These are phyloP conservation scores for Clavariopsis aquatica DNA, from an alignment of 495 filamentous ascomycete genomes.

Conservation along the genomic window DNA sequence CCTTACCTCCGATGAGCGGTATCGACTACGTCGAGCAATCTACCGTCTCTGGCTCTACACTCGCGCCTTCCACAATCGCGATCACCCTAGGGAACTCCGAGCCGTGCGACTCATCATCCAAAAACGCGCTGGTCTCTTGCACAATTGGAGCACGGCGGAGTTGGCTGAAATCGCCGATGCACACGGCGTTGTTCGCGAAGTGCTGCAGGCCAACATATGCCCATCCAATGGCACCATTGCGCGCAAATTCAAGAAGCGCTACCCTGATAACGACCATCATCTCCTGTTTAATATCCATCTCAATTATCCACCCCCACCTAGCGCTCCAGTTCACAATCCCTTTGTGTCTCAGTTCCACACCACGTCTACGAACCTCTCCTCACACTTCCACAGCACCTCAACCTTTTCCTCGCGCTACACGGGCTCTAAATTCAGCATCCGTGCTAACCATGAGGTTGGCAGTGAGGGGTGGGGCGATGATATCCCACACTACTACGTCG, in stretches of 20 bases:
- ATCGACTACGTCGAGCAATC: constrained; percentile 63
- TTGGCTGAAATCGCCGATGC: constrained; percentile 61
- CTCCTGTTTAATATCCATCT: constrained; percentile 57
- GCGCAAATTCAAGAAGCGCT: constrained; percentile 59
- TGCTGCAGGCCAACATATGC: constrained; percentile 58
- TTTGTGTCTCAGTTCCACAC: constrained; percentile 32
- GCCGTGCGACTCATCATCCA: constrained; percentile 48
- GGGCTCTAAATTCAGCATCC: constrained; percentile 28
- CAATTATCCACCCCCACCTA: constrained; percentile 48
- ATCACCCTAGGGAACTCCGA: constrained; percentile 53
- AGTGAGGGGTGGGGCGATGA: constrained; percentile 65
- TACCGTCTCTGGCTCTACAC: constrained; percentile 71
- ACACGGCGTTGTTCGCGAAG: constrained; percentile 51
- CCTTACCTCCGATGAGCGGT: constrained; percentile 57
- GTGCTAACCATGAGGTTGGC: constrained; percentile 45
- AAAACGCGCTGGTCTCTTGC: constrained; percentile 56
- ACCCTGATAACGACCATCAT: constrained; percentile 52
- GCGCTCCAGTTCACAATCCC: constrained; percentile 15
- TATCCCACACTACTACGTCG: constrained; percentile 62
- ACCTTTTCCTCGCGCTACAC: constrained; percentile 22
- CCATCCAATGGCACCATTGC: constrained; percentile 62
- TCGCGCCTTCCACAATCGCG: constrained; percentile 57
- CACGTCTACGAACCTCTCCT: constrained; percentile 20
- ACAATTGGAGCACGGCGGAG: constrained; percentile 57
- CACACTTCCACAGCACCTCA: constrained; percentile 46